Evolutionary conservation across 2,329 filamentous ascomycete species (phyloP).

Genomic region (Aureobasidium sp.): DNA sequence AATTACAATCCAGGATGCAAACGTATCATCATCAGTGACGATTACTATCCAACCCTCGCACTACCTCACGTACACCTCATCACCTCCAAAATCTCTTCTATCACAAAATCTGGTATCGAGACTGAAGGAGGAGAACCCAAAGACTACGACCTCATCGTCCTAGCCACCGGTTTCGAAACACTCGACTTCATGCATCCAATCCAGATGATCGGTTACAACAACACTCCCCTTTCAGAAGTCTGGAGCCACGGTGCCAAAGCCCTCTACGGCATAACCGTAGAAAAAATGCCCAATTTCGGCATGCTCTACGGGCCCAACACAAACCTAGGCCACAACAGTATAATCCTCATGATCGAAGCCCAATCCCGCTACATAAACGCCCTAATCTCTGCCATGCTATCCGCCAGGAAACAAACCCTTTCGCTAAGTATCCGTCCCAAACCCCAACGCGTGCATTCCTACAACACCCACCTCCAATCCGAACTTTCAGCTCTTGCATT

Average conservation of each 20-base stretch:
- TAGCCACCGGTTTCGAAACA: slow-evolving; percentile 54
- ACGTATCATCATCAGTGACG: slow-evolving; percentile 48
- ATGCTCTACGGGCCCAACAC: slow-evolving; percentile 56
- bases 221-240: slow-evolving; percentile 38
- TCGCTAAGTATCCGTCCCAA: slow-evolving; percentile 43
- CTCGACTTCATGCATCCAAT: slow-evolving; percentile 55
- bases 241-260: slow-evolving; percentile 49
- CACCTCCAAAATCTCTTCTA: slow-evolving; percentile 41
- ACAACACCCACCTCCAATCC: slow-evolving; percentile 43
- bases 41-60: slow-evolving; percentile 48
- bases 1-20: slow-evolving; percentile 51
- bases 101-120: slow-evolving; percentile 43
- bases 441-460: slow-evolving; percentile 32
- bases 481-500: slow-evolving; percentile 41
- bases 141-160: slow-evolving; percentile 49
- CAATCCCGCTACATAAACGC: slow-evolving; percentile 49
- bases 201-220: slow-evolving; percentile 40
- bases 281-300: slow-evolving; percentile 48
- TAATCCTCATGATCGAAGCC: slow-evolving; percentile 57
- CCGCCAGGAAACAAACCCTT: slow-evolving; percentile 36
- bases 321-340: slow-evolving; percentile 49
- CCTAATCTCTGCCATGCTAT: slow-evolving; percentile 44
- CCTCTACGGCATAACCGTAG: slow-evolving; percentile 46
- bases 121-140: slow-evolving; percentile 32
- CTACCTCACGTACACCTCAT: slow-evolving; percentile 45